Evolutionary conservation across 768 basidiomycete genomes (phyloP).

Genomic region (Trametes punicea): DNA sequence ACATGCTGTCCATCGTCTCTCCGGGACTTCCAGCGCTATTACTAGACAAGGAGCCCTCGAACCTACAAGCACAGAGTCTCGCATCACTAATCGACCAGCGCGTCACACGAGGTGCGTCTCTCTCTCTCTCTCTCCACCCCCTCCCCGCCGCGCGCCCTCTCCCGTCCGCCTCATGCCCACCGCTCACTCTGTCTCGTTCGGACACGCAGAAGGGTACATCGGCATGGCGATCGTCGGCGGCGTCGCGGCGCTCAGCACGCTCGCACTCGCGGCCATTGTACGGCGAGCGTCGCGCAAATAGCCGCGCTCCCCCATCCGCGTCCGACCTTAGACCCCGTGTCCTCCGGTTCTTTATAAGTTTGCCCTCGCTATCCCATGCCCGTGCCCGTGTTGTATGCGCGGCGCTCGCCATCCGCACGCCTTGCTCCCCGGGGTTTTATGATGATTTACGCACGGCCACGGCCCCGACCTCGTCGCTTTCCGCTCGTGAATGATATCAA

Average conservation of each 20-base stretch:
- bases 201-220: conserved; percentile 84
- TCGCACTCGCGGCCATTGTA: conserved; percentile 72
- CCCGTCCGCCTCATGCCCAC: background rate
- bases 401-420: no score
- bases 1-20: background rate
- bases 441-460: no score
- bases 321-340: conserved; percentile 1
- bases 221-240: conserved; percentile 96
- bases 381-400: no score
- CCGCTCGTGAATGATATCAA: background rate
- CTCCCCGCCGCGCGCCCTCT: background rate
- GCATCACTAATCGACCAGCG: conserved; percentile 81
- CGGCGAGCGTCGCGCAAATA: conserved; percentile 70
- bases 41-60: conserved; percentile 88
- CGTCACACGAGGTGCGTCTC: conserved; percentile 71
- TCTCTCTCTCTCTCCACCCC: background rate
- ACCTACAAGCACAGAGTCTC: conserved; percentile 89
- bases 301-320: background rate
- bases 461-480: no score
- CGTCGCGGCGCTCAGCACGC: conserved; percentile 77
- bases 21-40: conserved; percentile 56
- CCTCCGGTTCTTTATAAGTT: background rate
- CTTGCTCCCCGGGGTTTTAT: no score
- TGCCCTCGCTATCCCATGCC: no score
- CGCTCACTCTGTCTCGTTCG: background rate